phyloP scores from a whole-genome alignment of 768 basidiomycete species.

The Leccinum imitatum region DNA sequence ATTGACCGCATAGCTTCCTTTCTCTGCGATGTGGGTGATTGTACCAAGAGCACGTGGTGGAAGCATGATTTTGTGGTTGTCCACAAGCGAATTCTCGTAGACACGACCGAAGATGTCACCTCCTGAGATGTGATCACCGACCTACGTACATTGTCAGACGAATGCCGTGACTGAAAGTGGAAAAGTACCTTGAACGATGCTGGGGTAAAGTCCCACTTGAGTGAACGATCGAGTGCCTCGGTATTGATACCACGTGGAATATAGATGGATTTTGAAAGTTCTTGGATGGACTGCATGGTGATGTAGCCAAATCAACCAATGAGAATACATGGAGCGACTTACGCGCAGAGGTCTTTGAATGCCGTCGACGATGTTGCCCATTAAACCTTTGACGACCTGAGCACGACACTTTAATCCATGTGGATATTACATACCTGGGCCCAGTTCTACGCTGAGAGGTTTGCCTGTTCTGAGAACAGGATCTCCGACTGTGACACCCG shows the following conservation, averaged over 20 bases:
- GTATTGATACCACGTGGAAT: constrained; percentile 99
- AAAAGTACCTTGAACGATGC: constrained; percentile 64
- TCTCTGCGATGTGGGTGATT: constrained; percentile 89
- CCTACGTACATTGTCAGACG: constrained; percentile 40
- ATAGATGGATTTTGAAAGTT: constrained; percentile 97
- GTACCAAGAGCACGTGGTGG: constrained; percentile 93
- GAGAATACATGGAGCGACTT: constrained; percentile 29
- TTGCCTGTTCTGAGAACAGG: constrained; percentile 97
- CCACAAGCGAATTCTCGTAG: constrained; percentile 95
- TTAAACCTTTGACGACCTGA: constrained; percentile 61
- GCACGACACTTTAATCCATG: neutral
- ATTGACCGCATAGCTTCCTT: constrained; percentile 89
- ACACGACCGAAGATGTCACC: constrained; percentile 96
- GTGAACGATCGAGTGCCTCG: constrained; percentile 80
- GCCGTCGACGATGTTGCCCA: constrained; percentile 99
- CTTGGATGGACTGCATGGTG: constrained; percentile 75
- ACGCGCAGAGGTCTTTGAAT: constrained; percentile 92
- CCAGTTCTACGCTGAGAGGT: constrained; percentile 95
- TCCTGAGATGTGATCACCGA: constrained; percentile 96
- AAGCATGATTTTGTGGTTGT: constrained; percentile 98
- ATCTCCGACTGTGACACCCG: constrained; percentile 98
- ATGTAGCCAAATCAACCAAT: constrained; percentile 5
- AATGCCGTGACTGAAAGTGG: constrained; percentile 1
- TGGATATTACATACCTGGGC: constrained; percentile 67
- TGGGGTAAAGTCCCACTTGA: constrained; percentile 96